phyloP scores from a whole-genome alignment of 2,329 filamentous ascomycete genomes.

The Phialophora macrospora region DNA sequence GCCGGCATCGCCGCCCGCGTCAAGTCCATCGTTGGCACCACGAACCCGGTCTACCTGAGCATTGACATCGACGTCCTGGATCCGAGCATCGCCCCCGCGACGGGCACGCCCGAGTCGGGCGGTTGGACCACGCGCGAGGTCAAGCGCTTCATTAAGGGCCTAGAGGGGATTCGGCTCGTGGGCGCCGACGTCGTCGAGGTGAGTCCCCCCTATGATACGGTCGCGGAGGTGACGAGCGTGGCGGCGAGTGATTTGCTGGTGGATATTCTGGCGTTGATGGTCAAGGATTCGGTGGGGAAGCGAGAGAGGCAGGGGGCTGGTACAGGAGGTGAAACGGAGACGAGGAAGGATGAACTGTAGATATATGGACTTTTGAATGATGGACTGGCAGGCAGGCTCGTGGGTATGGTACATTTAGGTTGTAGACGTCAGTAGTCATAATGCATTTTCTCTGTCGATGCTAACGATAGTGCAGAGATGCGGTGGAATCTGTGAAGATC shows the following conservation, averaged over 20 bases:
- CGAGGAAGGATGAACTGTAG: slow-evolving; percentile 32
- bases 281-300: slow-evolving; percentile 33
- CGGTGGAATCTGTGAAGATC: background rate
- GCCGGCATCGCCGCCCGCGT: slow-evolving; percentile 81
- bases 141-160: slow-evolving; percentile 38
- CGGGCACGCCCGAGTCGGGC: slow-evolving; percentile 41
- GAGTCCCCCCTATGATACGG: slow-evolving; percentile 39
- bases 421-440: background rate
- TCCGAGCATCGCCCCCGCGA: slow-evolving; percentile 44
- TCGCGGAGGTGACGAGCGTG: slow-evolving; percentile 41
- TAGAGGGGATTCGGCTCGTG: slow-evolving; percentile 39
- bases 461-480: background rate
- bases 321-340: background rate
- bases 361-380: background rate
- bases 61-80: slow-evolving; percentile 46
- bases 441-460: background rate
- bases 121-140: slow-evolving; percentile 41
- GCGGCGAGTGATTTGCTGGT: slow-evolving; percentile 43
- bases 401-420: background rate
- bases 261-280: slow-evolving; percentile 43
- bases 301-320: background rate
- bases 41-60: slow-evolving; percentile 48
- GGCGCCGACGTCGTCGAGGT: slow-evolving; percentile 42
- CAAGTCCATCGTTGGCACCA: slow-evolving; percentile 69
- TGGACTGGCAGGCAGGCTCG: background rate